Conservation (phyloP, 2,329 filamentous ascomycete species). For the Hypoxylon sp. region DNA sequence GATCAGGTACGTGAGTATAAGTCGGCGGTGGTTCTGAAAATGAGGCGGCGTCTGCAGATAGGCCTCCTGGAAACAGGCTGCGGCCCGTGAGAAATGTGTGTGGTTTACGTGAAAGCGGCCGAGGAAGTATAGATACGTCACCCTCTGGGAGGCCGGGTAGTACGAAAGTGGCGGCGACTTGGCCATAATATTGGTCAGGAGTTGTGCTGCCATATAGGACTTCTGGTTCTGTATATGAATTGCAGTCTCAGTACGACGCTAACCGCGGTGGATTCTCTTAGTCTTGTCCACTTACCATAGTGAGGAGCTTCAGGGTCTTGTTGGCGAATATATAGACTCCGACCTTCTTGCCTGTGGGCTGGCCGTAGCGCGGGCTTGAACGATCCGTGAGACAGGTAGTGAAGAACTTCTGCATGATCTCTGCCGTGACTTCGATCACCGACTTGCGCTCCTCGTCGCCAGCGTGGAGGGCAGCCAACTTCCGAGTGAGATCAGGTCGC, state of each 20-base stretch:
- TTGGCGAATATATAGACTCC: constrained; percentile 95
- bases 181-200: constrained; percentile 87
- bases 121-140: constrained; percentile 94
- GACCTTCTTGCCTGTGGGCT: constrained; percentile 82
- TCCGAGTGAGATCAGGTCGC: constrained; percentile 76
- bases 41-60: constrained; percentile 71
- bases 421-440: constrained; percentile 85
- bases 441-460: constrained; percentile 77
- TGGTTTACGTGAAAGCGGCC: constrained; percentile 89
- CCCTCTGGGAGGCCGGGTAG: constrained; percentile 85
- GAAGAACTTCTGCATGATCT: constrained; percentile 89
- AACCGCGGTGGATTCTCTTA: neutral
- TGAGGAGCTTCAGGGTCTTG: constrained; percentile 85
- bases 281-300: constrained; percentile 65
- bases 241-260: constrained; percentile 14
- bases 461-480: constrained; percentile 61
- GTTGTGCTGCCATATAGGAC: constrained; percentile 82
- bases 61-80: constrained; percentile 77
- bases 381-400: constrained; percentile 88
- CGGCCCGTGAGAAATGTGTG: constrained; percentile 80
- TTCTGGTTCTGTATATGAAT: constrained; percentile 69
- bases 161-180: constrained; percentile 81
- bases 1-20: constrained; percentile 85
- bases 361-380: constrained; percentile 69
- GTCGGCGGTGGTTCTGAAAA: constrained; percentile 76